phyloP scores from a whole-genome alignment of 179 eudicot species.

The Vitellaria paradoxa region DNA sequence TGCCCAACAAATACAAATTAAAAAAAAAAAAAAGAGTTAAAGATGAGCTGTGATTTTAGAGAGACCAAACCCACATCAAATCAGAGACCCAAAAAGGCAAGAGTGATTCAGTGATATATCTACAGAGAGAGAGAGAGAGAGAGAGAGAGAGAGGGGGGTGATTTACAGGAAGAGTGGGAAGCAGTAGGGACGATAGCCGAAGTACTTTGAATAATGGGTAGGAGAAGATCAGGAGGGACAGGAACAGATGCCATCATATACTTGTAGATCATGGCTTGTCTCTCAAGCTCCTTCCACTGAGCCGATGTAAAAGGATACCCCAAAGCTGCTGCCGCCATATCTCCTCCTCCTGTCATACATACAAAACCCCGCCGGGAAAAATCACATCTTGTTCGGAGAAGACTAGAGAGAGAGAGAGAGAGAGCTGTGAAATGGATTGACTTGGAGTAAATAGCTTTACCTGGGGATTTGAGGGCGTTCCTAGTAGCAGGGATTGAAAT shows the following conservation, averaged over 20 bases:
- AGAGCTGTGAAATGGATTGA: neutral
- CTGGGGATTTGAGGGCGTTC: conserved; percentile 14
- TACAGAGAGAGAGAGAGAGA: no score
- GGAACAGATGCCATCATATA: conserved; percentile 77
- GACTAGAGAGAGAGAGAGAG: no score
- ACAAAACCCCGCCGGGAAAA: neutral
- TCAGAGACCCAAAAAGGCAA: neutral
- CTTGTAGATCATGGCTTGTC: conserved; percentile 82
- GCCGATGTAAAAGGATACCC: conserved; percentile 66
- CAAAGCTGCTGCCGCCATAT: conserved; percentile 39
- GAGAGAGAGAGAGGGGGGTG: neutral
- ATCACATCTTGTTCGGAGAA: neutral
- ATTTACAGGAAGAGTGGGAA: conserved; percentile 6
- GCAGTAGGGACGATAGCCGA: neutral
- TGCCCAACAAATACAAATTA: conserved; percentile 6
- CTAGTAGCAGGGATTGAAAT: neutral
- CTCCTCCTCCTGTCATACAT: conserved; percentile 23
- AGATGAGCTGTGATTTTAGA: neutral
- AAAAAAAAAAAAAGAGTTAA: neutral
- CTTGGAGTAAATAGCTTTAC: neutral
- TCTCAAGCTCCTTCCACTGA: conserved; percentile 82
- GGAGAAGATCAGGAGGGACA: conserved; percentile 67
- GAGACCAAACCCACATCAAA: neutral
- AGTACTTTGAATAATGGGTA: conserved; percentile 18
- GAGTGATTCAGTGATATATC: neutral